Evolutionary conservation across 1,284 basidiomycete genomes (phyloP), one percentile per base, ranked within the genome.

Genomic region (Sanghuangporus weigelae): DNA sequence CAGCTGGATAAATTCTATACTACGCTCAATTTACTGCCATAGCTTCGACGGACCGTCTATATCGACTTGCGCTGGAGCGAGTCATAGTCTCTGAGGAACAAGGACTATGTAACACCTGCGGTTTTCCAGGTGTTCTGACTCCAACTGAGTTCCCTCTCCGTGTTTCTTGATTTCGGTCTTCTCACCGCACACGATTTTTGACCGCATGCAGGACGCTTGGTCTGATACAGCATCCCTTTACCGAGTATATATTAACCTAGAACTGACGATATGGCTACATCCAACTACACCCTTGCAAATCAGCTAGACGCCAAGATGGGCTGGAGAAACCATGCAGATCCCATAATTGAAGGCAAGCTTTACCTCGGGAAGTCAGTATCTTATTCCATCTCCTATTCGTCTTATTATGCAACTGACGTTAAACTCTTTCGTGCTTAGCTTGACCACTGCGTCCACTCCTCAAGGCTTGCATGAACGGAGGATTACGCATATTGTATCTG

Each of bases 401-500:
- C 7, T n/a, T 21, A 7, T 48, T 16, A 3, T 14, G 38, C 46
- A 19, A 59, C 21, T 26, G 12, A 35, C 36, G 10, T 36, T 44
- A 54, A 12, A 16, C 31, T 10, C 21, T 19, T 19, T 31, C 44
- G 39, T 31, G 35, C 51, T 23, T 57, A 65, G 64, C 21, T 35
- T 65, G 38, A 65, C 60, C 11, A 65, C 64, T 7, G 64, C 64
- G 21, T 62, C 60, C 7, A 65, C 60, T 12, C 60, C 64, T 19
- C 56, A 57, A 49, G 59, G 53, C 14, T 38, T 65, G 6, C 64
- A 65, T 48, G 64, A 65, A 31, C 21, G 64, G 19, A 62, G 40
- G 49, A 65, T 65, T 23, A 65, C 64, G 36, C 64, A 65, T 36
- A 65, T 65, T 26, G 64, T 65, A 5, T 65, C 64, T 7, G 60